Evolutionary conservation across 2,329 filamentous ascomycete genomes (phyloP).

Genomic region (Colletotrichum kahawae): DNA sequence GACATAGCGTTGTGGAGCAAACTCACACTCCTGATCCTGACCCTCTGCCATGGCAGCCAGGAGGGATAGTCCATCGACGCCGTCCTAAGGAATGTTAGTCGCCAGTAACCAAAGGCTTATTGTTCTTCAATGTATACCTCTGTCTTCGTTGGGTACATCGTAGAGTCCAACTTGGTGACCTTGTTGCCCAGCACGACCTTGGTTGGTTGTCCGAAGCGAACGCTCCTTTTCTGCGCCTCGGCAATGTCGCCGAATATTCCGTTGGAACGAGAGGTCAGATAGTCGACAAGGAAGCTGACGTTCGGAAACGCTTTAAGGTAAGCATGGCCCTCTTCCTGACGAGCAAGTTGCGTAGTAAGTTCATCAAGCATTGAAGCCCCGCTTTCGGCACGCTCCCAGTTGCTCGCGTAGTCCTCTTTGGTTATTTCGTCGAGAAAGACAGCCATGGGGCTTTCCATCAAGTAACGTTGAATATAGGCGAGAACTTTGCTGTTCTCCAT

Average conservation of each 20-base stretch:
- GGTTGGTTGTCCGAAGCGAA: slow-evolving; percentile 66
- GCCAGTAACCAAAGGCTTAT: neutral
- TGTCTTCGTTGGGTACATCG: slow-evolving; percentile 49
- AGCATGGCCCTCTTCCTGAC: slow-evolving; percentile 48
- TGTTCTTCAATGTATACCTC: slow-evolving; percentile 30
- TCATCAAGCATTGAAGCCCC: slow-evolving; percentile 43
- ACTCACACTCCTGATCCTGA: slow-evolving; percentile 39
- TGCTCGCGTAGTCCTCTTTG: slow-evolving; percentile 55
- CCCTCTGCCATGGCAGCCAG: slow-evolving; percentile 47
- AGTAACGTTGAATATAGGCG: slow-evolving; percentile 75
- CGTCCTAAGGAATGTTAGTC: slow-evolving; percentile 29
- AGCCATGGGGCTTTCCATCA: slow-evolving; percentile 69
- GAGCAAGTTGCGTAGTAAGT: slow-evolving; percentile 48
- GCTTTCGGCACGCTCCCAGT: slow-evolving; percentile 45
- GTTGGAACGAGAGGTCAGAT: slow-evolving; percentile 63
- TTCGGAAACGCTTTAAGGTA: slow-evolving; percentile 60
- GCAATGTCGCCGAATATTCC: slow-evolving; percentile 71
- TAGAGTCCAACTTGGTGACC: slow-evolving; percentile 60
- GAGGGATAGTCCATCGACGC: slow-evolving; percentile 39
- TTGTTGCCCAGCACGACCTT: slow-evolving; percentile 48
- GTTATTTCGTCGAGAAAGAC: slow-evolving; percentile 61
- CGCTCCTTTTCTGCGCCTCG: slow-evolving; percentile 70
- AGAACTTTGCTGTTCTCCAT: slow-evolving; percentile 77
- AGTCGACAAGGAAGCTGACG: slow-evolving; percentile 67
- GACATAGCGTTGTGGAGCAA: slow-evolving; percentile 20